Evolutionary conservation across 495 filamentous ascomycete genomes (phyloP), one percentile per base, ranked within the genome.

Genomic region (Achaetomiella virescens): DNA sequence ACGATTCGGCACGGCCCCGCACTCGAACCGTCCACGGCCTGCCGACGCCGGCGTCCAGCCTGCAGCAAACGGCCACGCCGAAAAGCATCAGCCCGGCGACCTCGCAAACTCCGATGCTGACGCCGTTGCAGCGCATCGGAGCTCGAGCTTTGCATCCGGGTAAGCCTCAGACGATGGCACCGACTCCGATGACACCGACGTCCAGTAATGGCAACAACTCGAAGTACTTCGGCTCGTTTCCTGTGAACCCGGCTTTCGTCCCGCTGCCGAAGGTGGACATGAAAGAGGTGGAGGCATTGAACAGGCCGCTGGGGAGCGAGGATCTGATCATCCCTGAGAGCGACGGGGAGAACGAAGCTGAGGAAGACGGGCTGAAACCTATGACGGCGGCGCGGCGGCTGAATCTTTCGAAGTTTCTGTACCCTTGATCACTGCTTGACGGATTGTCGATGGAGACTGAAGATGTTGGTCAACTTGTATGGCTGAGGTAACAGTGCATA

Each of bases 271-370:
- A 65, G 36, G 72, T 72, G 3, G 72, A 75, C 43, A 22, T 72
- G 29, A 63, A 61, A 14, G 71, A 74, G 48, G 64, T 77, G 10
- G 69, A 70, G 58, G 66, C 72, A 21, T 44, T 72, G 35, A 70
- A 70, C 48, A 53, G 27, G 55, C 52, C 61, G 11, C 72, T 79
- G 46, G 88, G 89, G 1, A 92, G 89, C 62, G 89, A 95, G 65
- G 89, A 95, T 61, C 68, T 84, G 42, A 78, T 95, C 17, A 67
- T 87, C 3, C 85, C 86, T 0, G 78, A 86, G 48, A 89, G 86
- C 58, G 85, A 89, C 36, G 84, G 74, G 10, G 83, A 85, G 53
- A 64, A 66, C 9, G 76, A 82, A 10, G 76, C 80, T 1, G 73
- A 76, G 35, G 66, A 64, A 27, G 62, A 52, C 10, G 40, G 27